phyloP scores from a whole-genome alignment of 164 flowering plant genomes.

The Liriodendron chinense region DNA sequence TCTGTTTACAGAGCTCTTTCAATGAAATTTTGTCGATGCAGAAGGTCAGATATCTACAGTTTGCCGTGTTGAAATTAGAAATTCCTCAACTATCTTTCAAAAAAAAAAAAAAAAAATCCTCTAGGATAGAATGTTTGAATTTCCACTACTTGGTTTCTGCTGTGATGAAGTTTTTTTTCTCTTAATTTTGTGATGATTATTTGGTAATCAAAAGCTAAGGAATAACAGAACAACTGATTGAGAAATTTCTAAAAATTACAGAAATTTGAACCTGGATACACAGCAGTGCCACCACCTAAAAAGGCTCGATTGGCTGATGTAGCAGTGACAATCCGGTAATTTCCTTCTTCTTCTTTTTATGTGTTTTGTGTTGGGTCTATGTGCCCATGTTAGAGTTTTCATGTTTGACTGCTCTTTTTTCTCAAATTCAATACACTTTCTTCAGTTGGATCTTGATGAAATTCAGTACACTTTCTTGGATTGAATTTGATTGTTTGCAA shows the following conservation, averaged over 20 bases:
- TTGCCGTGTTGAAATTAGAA: neutral
- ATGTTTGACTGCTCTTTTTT: neutral
- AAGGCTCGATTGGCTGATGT: slow-evolving; percentile 43
- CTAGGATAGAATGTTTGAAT: too few relatives aligned
- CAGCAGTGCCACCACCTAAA: slow-evolving; percentile 53
- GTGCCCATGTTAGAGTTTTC: neutral
- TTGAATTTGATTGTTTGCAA: too few relatives aligned
- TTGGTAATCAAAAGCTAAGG: neutral
- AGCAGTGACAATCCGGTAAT: slow-evolving; percentile 64
- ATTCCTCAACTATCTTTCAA: neutral
- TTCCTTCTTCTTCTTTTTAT: neutral
- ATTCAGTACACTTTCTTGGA: too few relatives aligned
- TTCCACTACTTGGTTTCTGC: too few relatives aligned
- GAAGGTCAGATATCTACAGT: too few relatives aligned
- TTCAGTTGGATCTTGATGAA: too few relatives aligned
- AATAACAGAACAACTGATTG: neutral
- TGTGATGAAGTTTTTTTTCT: too few relatives aligned
- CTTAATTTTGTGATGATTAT: too few relatives aligned
- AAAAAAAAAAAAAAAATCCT: neutral
- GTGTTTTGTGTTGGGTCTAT: neutral
- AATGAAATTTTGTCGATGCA: too few relatives aligned
- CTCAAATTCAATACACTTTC: too few relatives aligned
- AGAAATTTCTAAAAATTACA: slow-evolving; percentile 23
- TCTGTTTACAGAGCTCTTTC: too few relatives aligned
- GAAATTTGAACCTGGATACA: slow-evolving; percentile 81